Evolutionary conservation across 1,284 basidiomycete species (phyloP), one percentile per base, ranked within the genome.

Genomic region (Inonotus hispidus): DNA sequence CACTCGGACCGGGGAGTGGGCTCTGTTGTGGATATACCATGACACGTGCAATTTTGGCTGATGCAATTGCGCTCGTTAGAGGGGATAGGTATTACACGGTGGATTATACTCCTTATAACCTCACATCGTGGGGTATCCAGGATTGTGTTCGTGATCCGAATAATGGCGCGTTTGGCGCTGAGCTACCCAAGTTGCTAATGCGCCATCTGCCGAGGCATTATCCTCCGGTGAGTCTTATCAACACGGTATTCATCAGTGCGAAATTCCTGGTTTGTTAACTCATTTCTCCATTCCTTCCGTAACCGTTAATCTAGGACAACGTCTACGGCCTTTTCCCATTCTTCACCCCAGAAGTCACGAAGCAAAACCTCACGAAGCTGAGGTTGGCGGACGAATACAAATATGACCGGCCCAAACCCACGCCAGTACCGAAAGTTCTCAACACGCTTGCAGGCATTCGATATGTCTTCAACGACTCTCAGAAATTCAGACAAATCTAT

Each of bases 31-130:
- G 78, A 11, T 63, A 79, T 67, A 83, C 82, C 21, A 80, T 83
- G 66, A 74, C 72, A n/a, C 66, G 71, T 29, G 72, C 71, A 25
- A 74, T 73, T 58, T 67, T 76, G 14, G 78, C 77, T 19, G 84
- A 86, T 67, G 83, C 84, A 3, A 80, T 82, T 53, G 74, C 79
- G 2, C 72, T 86, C 29, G 76, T 81, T 67, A 71, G 75, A 53
- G 78, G 65, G 1, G 67, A 68, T 38, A 35, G 67, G 19, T 67
- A 57, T 47, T 71, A 73, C 64, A 76, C 75, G 5, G 64, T 67
- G 38, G 76, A 77, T 65, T 75, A 72, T 56, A 75, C 70, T 8
- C 66, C 60, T 38, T 56, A 29, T 14, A 72, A 72, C 56, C 63
- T 77, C 53, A 77, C 75, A 10, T 64, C 68, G 13, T 71, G 70